Conservation (phyloP, 108 stramenopile genomes). For the Nannochloropsis gaditana region DNA sequence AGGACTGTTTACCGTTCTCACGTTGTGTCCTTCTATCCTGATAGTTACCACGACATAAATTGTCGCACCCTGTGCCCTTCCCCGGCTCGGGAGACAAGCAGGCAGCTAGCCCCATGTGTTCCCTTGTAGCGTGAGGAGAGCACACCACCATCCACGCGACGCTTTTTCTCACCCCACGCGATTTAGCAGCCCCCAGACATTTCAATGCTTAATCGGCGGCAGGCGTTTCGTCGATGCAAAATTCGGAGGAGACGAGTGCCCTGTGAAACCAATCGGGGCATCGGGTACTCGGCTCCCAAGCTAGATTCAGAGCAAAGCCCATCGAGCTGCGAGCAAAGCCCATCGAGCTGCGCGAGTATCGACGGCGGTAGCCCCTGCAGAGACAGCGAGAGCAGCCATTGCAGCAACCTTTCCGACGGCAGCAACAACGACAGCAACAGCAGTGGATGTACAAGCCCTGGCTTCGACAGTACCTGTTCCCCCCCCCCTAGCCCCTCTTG, state of each 20-base stretch:
- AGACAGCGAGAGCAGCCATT: not conserved
- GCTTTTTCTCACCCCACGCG: too few species aligned
- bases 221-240: constrained; percentile 11
- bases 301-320: constrained; percentile 7
- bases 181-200: too few species aligned
- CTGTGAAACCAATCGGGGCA: not conserved
- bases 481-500: too few species aligned
- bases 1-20: too few species aligned
- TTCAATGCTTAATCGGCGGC: not conserved
- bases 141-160: too few species aligned
- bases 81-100: too few species aligned
- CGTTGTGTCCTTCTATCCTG: too few species aligned
- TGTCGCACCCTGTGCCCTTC: too few species aligned
- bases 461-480: not conserved
- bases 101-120: too few species aligned
- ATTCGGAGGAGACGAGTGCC: not conserved
- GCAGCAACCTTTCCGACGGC: not conserved
- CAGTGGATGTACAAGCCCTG: not conserved
- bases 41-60: too few species aligned
- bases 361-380: not conserved
- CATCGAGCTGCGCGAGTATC: not conserved
- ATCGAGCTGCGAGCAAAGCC: not conserved
- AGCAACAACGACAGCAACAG: constrained; percentile 17
- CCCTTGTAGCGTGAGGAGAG: too few species aligned
- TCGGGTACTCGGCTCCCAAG: not conserved